phyloP scores from a whole-genome alignment of 495 filamentous ascomycete species.

The Aspergillus cristatus region DNA sequence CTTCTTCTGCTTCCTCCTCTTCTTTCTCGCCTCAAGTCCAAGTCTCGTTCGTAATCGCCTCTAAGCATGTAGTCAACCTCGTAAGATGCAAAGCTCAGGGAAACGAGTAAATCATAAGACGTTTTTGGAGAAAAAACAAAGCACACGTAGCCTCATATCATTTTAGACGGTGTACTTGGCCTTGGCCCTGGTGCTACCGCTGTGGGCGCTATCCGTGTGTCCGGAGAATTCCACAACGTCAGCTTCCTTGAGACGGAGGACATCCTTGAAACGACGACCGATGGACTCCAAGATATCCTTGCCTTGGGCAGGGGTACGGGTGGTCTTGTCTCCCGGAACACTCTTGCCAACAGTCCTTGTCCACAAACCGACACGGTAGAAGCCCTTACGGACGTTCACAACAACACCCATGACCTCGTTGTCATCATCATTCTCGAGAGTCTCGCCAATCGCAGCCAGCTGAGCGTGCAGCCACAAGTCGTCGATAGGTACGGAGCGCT shows the following conservation, averaged over 20 bases:
- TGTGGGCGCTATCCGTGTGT: conserved; percentile 87
- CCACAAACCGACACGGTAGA: conserved; percentile 93
- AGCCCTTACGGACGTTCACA: conserved; percentile 95
- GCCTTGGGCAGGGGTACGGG: conserved; percentile 65
- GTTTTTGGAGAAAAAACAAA: too few relatives aligned
- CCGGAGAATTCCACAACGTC: conserved; percentile 91
- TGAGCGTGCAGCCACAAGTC: conserved; percentile 96
- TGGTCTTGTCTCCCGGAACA: conserved; percentile 63
- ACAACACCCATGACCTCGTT: conserved; percentile 99
- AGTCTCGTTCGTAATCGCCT: conserved; percentile 9
- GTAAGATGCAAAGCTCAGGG: conserved; percentile 7
- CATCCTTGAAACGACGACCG: conserved; percentile 82
- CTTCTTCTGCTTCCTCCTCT: conserved; percentile 1
- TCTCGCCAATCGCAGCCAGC: conserved; percentile 94
- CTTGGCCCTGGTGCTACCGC: conserved; percentile 88
- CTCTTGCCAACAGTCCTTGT: conserved; percentile 83
- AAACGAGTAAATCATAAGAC: conserved; percentile 9
- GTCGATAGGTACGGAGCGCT: conserved; percentile 81
- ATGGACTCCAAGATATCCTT: conserved; percentile 75
- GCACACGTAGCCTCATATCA: conserved; percentile 1
- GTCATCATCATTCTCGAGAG: conserved; percentile 82
- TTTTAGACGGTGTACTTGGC: conserved; percentile 78
- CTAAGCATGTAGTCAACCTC: conserved; percentile 7
- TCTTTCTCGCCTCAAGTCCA: conserved; percentile 1
- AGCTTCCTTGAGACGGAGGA: conserved; percentile 61